These are phyloP conservation scores for Fusarium virguliforme DNA, from an alignment of 2,329 filamentous ascomycete species.

Conservation along the genomic window DNA sequence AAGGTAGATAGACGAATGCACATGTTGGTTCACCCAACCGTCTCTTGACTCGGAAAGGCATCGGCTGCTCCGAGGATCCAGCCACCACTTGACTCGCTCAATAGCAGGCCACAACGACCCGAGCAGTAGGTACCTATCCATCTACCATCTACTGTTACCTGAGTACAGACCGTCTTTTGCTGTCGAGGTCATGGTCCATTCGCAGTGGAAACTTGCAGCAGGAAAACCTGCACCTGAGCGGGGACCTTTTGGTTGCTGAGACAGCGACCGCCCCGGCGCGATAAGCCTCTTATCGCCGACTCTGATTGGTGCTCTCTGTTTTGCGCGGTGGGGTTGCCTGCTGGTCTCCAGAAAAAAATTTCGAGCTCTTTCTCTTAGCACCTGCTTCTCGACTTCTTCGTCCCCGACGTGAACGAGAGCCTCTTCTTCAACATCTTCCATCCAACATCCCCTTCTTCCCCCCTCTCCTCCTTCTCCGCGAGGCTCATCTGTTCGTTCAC, in stretches of 20 bases:
- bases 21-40: not conserved
- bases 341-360: constrained; percentile 55
- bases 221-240: constrained; percentile 48
- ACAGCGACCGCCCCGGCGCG: constrained; percentile 51
- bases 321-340: constrained; percentile 40
- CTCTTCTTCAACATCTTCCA: constrained; percentile 38
- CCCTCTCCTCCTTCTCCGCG: constrained; percentile 23
- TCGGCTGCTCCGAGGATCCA: not conserved
- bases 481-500: constrained; percentile 18
- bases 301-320: constrained; percentile 49
- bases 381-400: constrained; percentile 46
- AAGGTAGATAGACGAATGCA: not conserved
- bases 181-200: constrained; percentile 12
- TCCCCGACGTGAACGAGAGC: constrained; percentile 42
- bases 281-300: constrained; percentile 54
- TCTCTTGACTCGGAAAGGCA: not conserved
- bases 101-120: not conserved
- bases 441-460: constrained; percentile 6
- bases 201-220: constrained; percentile 33
- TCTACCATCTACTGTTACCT: too few relatives aligned
- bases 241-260: constrained; percentile 54
- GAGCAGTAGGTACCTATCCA: not conserved
- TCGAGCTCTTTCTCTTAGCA: constrained; percentile 47
- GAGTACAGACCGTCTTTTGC: constrained; percentile 26
- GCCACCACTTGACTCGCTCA: not conserved